Conservation (phyloP, 805 yeast species). For the Yueomyces sp. region DNA sequence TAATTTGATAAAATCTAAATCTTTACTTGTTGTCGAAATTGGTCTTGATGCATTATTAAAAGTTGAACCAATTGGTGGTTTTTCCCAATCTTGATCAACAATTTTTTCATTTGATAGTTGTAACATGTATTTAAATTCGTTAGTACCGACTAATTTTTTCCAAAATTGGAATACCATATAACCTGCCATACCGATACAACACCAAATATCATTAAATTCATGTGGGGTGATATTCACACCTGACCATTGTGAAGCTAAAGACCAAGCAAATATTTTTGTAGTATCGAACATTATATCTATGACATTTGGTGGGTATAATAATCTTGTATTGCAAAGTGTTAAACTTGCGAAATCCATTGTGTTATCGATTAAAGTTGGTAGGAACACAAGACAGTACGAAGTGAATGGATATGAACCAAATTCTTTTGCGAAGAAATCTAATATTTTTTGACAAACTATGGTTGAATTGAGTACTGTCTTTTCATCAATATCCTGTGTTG, state of each 20-base stretch:
- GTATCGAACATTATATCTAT: slow-evolving; percentile 68
- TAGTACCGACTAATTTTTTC: slow-evolving; percentile 62
- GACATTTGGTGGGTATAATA: slow-evolving; percentile 57
- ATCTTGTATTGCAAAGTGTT: slow-evolving; percentile 45
- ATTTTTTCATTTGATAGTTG: slow-evolving; percentile 52
- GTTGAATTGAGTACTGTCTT: slow-evolving; percentile 57
- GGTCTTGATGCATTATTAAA: slow-evolving; percentile 23
- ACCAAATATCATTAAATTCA: slow-evolving; percentile 74
- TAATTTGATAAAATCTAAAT: slow-evolving; percentile 53
- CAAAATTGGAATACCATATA: slow-evolving; percentile 71
- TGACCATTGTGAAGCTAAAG: slow-evolving; percentile 82
- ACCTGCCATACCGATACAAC: slow-evolving; percentile 70
- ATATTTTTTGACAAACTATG: slow-evolving; percentile 58
- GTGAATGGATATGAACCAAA: slow-evolving; percentile 90
- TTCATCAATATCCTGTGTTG: slow-evolving; percentile 33
- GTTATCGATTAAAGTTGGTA: slow-evolving; percentile 38
- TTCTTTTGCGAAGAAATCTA: slow-evolving; percentile 74
- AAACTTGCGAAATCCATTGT: slow-evolving; percentile 47
- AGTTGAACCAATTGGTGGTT: slow-evolving; percentile 70
- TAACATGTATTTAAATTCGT: slow-evolving; percentile 64
- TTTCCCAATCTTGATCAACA: slow-evolving; percentile 63
- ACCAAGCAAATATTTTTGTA: slow-evolving; percentile 55
- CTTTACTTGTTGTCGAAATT: slow-evolving; percentile 23
- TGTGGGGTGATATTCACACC: slow-evolving; percentile 83
- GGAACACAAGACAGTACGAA: slow-evolving; percentile 64